Evolutionary conservation across 176 grass and related monocot genomes (phyloP), one percentile per base, ranked within the genome.

Genomic region (Musa itinerans): DNA sequence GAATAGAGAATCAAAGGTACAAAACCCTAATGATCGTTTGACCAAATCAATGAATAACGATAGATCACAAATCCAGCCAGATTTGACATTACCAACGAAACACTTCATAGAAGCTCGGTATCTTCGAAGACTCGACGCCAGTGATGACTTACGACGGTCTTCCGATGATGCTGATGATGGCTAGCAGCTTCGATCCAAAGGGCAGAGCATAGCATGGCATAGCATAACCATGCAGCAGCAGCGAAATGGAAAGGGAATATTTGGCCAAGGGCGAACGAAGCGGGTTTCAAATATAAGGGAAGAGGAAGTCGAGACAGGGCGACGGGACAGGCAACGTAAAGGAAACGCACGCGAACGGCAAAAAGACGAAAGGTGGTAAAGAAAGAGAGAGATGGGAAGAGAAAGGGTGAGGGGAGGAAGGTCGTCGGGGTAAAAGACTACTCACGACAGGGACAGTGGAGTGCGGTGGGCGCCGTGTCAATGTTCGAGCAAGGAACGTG

Each of bases 261-360:
- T 12, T 24, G 2, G 29, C 25, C 2, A 4, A 68, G 50, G 10
- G 76, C 15, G 50, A 53, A 49, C 14, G 2, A 15, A 23, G 11
- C 11, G 48, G 24, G 22, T 3, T 7, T 11, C n/a, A 69, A 58
- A 17, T 34, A 69, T 54, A 54, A 64, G 29, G 11, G 58, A 24
- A 63, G 66, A n/a, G 9, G 52, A 20, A 52, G 54, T 50, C 17
- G 9, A 10, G 13, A 17, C 22, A 17, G 34, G 22, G 69, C 9
- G 43, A 23, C 8, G 17, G 25, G 69, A 65, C 78, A 80, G 48
- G 48, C 69, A 73, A 69, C 78, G 56, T 21, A 52, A 80, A 80
- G 73, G 69, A 73, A 73, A 69, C 69, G 78, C 78, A 80, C 78
- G 78, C 78, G 69, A 63, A 27, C 21, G 72, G 24, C 23, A 58